phyloP scores from a whole-genome alignment of 306 rosid species.

The Betula pendula region DNA sequence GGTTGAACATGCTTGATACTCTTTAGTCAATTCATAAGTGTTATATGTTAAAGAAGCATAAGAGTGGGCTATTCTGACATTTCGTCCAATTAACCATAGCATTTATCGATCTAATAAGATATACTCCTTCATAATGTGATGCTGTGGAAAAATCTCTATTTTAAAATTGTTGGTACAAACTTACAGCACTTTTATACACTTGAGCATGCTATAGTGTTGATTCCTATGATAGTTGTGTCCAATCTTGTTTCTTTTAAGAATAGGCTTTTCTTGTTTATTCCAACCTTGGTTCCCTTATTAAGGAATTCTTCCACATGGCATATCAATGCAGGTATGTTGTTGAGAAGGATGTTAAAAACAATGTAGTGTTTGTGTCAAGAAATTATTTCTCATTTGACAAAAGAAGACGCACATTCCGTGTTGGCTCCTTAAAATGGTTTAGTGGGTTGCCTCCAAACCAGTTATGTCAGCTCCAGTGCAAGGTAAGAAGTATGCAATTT shows the following conservation, averaged over 20 bases:
- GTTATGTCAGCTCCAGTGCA: slow-evolving; percentile 66
- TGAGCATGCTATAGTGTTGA: background rate
- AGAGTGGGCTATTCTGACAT: background rate
- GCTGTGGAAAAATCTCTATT: background rate
- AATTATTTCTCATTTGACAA: slow-evolving; percentile 89
- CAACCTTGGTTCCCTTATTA: background rate
- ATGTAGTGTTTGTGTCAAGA: slow-evolving; percentile 89
- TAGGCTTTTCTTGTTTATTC: slow-evolving; percentile 7
- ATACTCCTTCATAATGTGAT: background rate
- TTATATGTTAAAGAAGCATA: background rate
- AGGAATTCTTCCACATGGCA: background rate
- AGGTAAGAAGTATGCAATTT: slow-evolving; percentile 50
- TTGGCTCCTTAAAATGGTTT: slow-evolving; percentile 88
- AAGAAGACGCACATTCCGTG: slow-evolving; percentile 78
- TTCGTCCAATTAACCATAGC: background rate
- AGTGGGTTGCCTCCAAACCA: slow-evolving; percentile 58
- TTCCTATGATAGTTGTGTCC: background rate
- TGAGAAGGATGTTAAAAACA: slow-evolving; percentile 80
- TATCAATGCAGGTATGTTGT: slow-evolving; percentile 81
- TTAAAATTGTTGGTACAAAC: background rate
- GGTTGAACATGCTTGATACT: background rate
- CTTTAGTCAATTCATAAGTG: background rate
- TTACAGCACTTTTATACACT: background rate
- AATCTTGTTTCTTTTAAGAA: slow-evolving; percentile 3
- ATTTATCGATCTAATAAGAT: background rate